Base-by-base conservation (phyloP, 495 filamentous ascomycete genomes). In the Tuber melanosporum region DNA sequence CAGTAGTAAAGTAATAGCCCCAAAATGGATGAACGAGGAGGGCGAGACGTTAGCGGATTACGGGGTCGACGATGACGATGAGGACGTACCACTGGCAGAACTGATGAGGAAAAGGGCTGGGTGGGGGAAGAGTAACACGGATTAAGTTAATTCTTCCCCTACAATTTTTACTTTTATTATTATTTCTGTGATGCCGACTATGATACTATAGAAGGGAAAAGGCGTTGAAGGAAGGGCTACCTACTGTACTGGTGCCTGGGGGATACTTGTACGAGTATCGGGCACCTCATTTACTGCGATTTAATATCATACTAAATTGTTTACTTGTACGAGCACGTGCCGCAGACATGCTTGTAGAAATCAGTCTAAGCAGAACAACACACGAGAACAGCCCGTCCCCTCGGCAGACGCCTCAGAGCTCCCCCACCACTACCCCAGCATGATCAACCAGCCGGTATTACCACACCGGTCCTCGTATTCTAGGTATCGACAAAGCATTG, bases 1-100 rank as follows among this genome's bases (percentile, higher is more conserved):
- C 73, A 26, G 69, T 75, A 73, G 71, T 77, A n/a, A 73, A 83
- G 26, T 73, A 77, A 22, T 74, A 76, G 10, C 75, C 74, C 9
- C 81, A 85, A 91, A 77, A 87, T 98, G 95, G 95, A 89, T 87
- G 8, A 95, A 97, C 78, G 88, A 90, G 0, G 94, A 97, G 66
- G 95, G 95, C 6, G 94, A 98, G 80, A 86, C 90, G 14, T 86
- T 98, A 47, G 87, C 90, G 69, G 95, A 99, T 82, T 99, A 94
- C 84, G 95, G 95, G 2, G 93, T 97, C 0, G 94, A 97, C 79
- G 46, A 82, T 15, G 83, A 80, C 19, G 87, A 95, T 75, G 93
- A 96, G 74, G 91, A 97, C 82, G 86, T 97, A 10, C 94, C 94
- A 0, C 83, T 98, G 57, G 91, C 87, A 0, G 90, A 92, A 82